A percentile compares a stretch with the other conserved stretches of the same genome.
Conservation (phyloP, 2,329 filamentous ascomycete species). For the Setomelanomma holmii region DNA sequence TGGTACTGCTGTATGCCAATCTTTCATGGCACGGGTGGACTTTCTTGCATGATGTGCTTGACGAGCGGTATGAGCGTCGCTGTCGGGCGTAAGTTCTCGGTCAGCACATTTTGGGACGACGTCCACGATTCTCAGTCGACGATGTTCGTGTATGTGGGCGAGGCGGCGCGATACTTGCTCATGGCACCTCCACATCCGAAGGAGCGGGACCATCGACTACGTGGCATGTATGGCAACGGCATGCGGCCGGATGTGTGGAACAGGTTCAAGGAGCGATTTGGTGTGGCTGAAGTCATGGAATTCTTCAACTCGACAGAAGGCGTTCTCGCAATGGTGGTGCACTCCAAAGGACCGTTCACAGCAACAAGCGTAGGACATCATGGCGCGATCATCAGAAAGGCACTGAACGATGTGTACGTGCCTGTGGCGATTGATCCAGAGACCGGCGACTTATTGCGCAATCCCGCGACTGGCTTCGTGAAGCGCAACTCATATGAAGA, state of each 20-base stretch:
- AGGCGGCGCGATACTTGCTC: constrained; percentile 75
- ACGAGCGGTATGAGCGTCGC: constrained; percentile 57
- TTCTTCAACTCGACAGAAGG: constrained; percentile 82
- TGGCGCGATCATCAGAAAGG: constrained; percentile 64
- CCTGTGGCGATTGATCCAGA: constrained; percentile 73
- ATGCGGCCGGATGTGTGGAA: constrained; percentile 72
- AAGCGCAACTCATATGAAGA: constrained; percentile 66
- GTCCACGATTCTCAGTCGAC: constrained; percentile 71
- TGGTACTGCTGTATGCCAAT: constrained; percentile 80
- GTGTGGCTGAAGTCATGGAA: constrained; percentile 68
- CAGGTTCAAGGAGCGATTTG: constrained; percentile 68
- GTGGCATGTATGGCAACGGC: constrained; percentile 69
- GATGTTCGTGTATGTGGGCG: constrained; percentile 77
- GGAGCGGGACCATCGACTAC: constrained; percentile 65
- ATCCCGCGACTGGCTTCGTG: constrained; percentile 71
- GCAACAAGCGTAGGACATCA: constrained; percentile 72
- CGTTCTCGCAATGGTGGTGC: constrained; percentile 64
- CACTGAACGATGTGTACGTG: constrained; percentile 62
- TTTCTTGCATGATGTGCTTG: constrained; percentile 61
- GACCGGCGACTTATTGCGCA: constrained; percentile 69
- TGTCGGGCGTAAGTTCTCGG: constrained; percentile 71
- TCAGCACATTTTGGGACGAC: constrained; percentile 73
- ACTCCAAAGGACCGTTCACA: constrained; percentile 62
- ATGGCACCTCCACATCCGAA: constrained; percentile 68
- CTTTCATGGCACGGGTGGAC: constrained; percentile 76